Conservation (phyloP, 768 basidiomycete genomes). For the Suillus weaverae region DNA sequence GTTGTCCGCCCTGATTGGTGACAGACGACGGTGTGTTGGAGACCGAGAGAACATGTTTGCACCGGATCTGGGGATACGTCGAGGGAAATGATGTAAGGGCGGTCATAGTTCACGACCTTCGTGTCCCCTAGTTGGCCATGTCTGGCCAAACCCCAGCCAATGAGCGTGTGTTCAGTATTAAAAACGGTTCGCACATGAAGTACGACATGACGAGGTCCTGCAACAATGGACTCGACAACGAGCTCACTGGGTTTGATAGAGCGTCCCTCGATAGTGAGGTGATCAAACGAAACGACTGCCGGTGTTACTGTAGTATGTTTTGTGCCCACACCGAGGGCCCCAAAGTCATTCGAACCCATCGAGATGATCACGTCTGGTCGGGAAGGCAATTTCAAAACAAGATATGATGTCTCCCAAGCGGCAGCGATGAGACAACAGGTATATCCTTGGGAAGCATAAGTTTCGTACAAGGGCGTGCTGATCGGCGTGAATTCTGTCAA, state of each 20-base stretch:
- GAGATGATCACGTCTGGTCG: conserved; percentile 61
- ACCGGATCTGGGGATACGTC: conserved; percentile 31
- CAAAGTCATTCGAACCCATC: conserved; percentile 85
- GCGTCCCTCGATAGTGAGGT: conserved; percentile 16
- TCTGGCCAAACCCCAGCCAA: conserved; percentile 83
- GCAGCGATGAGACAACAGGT: conserved; percentile 53
- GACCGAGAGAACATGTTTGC: conserved; percentile 42
- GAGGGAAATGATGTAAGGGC: conserved; percentile 36
- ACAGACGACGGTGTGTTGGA: conserved; percentile 53
- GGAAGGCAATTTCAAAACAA: conserved; percentile 51
- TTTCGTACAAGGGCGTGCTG: conserved; percentile 36
- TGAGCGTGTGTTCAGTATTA: conserved; percentile 36
- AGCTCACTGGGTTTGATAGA: conserved; percentile 25
- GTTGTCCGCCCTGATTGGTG: conserved; percentile 46
- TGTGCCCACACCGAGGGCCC: conserved; percentile 66
- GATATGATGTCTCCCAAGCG: conserved; percentile 84
- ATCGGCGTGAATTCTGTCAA: conserved; percentile 47
- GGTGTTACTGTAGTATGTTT: conserved; percentile 14
- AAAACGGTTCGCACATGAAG: conserved; percentile 37
- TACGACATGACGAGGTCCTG: conserved; percentile 77
- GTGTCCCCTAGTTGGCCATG: conserved; percentile 78
- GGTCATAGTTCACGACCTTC: conserved; percentile 11
- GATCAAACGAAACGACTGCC: conserved; percentile 15
- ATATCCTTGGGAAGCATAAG: conserved; percentile 41
- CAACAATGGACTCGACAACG: conserved; percentile 45